These are phyloP conservation scores for Pichia sp. DNA, from an alignment of 1,139 yeast genomes.

Conservation along the genomic window DNA sequence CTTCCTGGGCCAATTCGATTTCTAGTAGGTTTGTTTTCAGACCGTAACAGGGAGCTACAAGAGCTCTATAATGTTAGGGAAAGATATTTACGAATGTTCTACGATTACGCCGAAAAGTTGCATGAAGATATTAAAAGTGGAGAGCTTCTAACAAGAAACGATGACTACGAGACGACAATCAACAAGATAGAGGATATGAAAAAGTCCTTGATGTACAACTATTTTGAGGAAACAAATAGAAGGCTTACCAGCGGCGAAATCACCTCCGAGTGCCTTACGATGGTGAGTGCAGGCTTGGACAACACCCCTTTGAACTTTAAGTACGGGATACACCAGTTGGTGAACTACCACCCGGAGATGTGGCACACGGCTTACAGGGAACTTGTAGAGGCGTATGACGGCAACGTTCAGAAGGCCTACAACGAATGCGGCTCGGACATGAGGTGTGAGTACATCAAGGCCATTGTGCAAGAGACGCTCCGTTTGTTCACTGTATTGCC, in stretches of 20 bases:
- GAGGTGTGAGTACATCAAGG: constrained; percentile 47
- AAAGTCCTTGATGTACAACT: constrained; percentile 29
- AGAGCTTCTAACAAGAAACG: not conserved
- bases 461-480: constrained; percentile 59
- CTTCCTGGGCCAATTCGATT: constrained; percentile 45
- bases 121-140: constrained; percentile 19
- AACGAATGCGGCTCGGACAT: constrained; percentile 27
- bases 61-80: constrained; percentile 47
- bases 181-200: constrained; percentile 14
- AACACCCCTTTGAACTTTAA: constrained; percentile 63
- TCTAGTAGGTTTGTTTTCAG: constrained; percentile 23
- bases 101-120: constrained; percentile 21
- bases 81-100: constrained; percentile 46
- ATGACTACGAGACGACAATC: not conserved
- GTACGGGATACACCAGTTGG: constrained; percentile 58
- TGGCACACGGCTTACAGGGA: constrained; percentile 42
- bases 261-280: constrained; percentile 61
- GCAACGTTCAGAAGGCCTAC: constrained; percentile 44
- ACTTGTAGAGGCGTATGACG: constrained; percentile 34
- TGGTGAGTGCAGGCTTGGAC: constrained; percentile 78
- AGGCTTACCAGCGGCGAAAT: constrained; percentile 38
- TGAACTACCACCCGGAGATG: constrained; percentile 39
- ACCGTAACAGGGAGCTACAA: constrained; percentile 33
- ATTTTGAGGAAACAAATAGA: constrained; percentile 18
- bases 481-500: constrained; percentile 65